Evolutionary conservation across 257 asterid species (phyloP), one percentile per base, ranked within the genome.

Genomic region (Przewalskia tangutica): DNA sequence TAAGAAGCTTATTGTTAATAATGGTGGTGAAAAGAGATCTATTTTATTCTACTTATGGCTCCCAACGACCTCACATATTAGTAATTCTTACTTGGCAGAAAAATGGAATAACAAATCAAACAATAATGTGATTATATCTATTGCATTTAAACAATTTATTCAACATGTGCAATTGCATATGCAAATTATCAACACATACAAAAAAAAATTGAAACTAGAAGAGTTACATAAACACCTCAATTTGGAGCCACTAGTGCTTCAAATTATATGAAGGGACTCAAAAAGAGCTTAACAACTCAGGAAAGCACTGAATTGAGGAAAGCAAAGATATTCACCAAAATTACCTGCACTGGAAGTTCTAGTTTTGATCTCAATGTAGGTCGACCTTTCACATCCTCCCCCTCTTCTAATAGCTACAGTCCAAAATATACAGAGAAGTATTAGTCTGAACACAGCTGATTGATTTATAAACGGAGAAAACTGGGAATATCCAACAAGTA

Each of bases 341-440:
- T 84, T 86, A 96, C 99, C 98, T 96, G 99, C 84, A 94, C 99
- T 38, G 99, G 97, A 68, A 92, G 96, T 85, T 96, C 99, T 83
- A 94, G 95, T 86, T 96, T 96, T 85, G 97, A 88, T 89, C 93
- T 91, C 89, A 93, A 87, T 34, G 90, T 85, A 79, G 94, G 85
- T 83, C 97, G 87, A 77, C 11, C 88, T 88, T 90, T 96, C 36
- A 97, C 98, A 76, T 95, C 99, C 84, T 92, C 99, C 83, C 97
- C 98, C 88, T 96, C 98, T 88, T 96, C 98, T 87, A 96, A 87
- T 66, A 96, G 92, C 99, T 96, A 88, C 27, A 51, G 23, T 36
- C 64, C 42, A 38, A n/a, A 27, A 58, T 55, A 63, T 4, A 75
- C 4, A 10, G 38, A 77, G 85, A 75, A 50, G 23, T 14, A 51